These are phyloP conservation scores for Viola odorata DNA, from an alignment of 345 rosid genomes.

Conservation along the genomic window DNA sequence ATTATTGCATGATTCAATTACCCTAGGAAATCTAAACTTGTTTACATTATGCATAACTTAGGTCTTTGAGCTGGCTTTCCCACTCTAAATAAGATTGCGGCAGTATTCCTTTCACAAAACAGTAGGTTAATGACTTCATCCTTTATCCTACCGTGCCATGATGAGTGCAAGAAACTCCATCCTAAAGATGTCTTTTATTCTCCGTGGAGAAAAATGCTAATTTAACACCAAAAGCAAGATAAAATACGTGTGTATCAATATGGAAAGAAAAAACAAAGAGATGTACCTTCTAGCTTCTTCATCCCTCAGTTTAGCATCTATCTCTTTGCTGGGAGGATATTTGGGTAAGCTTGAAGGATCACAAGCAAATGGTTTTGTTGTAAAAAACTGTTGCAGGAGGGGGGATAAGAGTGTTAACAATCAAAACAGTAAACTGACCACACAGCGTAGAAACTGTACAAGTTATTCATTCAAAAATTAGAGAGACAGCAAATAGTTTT, in stretches of 20 bases:
- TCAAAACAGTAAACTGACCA: neutral
- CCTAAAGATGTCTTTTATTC: neutral
- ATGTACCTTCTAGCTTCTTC: slow-evolving; percentile 68
- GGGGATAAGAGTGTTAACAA: neutral
- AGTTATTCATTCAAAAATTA: neutral
- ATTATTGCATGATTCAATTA: too few relatives aligned
- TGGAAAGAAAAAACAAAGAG: neutral
- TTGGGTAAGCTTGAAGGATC: slow-evolving; percentile 90
- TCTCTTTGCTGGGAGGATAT: slow-evolving; percentile 96
- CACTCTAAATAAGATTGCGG: too few relatives aligned
- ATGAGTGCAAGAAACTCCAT: too few relatives aligned
- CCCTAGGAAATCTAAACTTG: too few relatives aligned
- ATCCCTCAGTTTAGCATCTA: slow-evolving; percentile 79
- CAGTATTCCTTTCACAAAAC: too few relatives aligned
- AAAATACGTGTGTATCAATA: neutral
- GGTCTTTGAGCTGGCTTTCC: too few relatives aligned
- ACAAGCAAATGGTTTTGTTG: slow-evolving; percentile 69
- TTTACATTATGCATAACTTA: too few relatives aligned
- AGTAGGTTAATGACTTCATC: too few relatives aligned
- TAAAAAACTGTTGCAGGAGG: slow-evolving; percentile 51
- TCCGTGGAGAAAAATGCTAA: neutral
- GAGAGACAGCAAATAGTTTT: neutral
- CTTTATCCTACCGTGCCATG: too few relatives aligned
- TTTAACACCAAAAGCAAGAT: neutral
- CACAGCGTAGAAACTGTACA: neutral